Conservation (phyloP, 805 yeast species). For the Ogataea thermomethanolica region DNA sequence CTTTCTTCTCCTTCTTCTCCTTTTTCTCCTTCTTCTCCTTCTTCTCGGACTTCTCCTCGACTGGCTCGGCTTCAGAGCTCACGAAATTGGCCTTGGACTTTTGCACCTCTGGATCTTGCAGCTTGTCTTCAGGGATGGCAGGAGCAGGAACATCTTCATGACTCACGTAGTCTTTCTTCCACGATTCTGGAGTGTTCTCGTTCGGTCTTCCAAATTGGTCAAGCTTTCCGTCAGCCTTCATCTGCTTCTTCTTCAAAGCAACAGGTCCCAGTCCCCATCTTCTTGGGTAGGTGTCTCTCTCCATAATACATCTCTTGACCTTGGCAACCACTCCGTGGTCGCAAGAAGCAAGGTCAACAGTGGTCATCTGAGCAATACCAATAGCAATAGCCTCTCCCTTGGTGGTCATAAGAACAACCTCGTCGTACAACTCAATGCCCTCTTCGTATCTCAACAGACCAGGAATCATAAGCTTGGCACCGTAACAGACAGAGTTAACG, state of each 20-base stretch:
- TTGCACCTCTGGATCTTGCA: slow-evolving; percentile 36
- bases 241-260: slow-evolving; percentile 97
- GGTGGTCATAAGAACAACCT: slow-evolving; percentile 96
- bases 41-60: slow-evolving; percentile 47
- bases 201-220: slow-evolving; percentile 93
- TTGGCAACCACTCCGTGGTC: slow-evolving; percentile 99
- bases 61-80: slow-evolving; percentile 30
- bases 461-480: slow-evolving; percentile 98
- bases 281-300: slow-evolving; percentile 98
- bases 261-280: slow-evolving; percentile 99
- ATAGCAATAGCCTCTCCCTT: slow-evolving; percentile 99
- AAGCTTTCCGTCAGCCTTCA: slow-evolving; percentile 94
- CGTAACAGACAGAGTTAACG: slow-evolving; percentile 96
- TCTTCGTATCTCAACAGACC: slow-evolving; percentile 97
- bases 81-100: slow-evolving; percentile 47
- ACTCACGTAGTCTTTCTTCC: slow-evolving; percentile 84
- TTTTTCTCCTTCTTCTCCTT: slow-evolving; percentile 60
- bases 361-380: slow-evolving; percentile 98
- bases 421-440: slow-evolving; percentile 95
- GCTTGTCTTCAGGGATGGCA: slow-evolving; percentile 52
- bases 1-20: slow-evolving; percentile 34
- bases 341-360: slow-evolving; percentile 92
- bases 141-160: slow-evolving; percentile 62
- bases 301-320: slow-evolving; percentile 99
- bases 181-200: slow-evolving; percentile 88